Conservation (phyloP, 78 protist species). For the Dictyostelium brefeldianum region DNA sequence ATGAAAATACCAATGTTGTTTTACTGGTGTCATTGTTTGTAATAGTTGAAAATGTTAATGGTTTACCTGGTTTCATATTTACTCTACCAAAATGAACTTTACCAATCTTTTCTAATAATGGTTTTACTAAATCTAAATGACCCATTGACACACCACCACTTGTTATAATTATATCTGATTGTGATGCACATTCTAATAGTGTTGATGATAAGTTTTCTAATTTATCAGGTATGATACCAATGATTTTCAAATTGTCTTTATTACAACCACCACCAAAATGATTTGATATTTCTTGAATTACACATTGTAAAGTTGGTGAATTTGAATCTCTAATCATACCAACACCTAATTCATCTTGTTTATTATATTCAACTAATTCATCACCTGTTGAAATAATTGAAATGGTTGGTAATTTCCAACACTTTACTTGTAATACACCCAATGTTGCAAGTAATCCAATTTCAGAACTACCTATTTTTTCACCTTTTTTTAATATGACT, state of each 20-base stretch:
- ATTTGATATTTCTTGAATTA: constrained; percentile 23
- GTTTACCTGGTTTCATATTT: constrained; percentile 94
- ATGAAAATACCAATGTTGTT: constrained; percentile 67
- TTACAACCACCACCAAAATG: constrained; percentile 44
- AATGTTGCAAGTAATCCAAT: constrained; percentile 86
- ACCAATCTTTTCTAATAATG: constrained; percentile 67
- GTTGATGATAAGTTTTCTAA: constrained; percentile 16
- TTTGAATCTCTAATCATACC: constrained; percentile 60
- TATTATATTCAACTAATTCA: constrained; percentile 59
- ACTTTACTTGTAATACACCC: constrained; percentile 42
- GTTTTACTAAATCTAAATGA: constrained; percentile 83
- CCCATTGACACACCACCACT: constrained; percentile 94
- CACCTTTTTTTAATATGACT: constrained; percentile 36
- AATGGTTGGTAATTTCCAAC: constrained; percentile 27
- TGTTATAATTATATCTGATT: constrained; percentile 81
- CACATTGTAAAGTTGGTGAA: constrained; percentile 19
- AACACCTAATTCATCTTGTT: neutral
- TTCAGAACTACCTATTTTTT: constrained; percentile 79
- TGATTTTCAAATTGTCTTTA: neutral
- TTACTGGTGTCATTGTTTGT: neutral
- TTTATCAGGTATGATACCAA: constrained; percentile 54
- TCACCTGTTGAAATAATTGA: constrained; percentile 92
- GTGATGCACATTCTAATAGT: neutral
- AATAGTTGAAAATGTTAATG: constrained; percentile 87
- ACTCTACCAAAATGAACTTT: constrained; percentile 88